These are phyloP conservation scores for Stenogyne calaminthoides DNA, from an alignment of 305 asterid genomes.

Conservation along the genomic window DNA sequence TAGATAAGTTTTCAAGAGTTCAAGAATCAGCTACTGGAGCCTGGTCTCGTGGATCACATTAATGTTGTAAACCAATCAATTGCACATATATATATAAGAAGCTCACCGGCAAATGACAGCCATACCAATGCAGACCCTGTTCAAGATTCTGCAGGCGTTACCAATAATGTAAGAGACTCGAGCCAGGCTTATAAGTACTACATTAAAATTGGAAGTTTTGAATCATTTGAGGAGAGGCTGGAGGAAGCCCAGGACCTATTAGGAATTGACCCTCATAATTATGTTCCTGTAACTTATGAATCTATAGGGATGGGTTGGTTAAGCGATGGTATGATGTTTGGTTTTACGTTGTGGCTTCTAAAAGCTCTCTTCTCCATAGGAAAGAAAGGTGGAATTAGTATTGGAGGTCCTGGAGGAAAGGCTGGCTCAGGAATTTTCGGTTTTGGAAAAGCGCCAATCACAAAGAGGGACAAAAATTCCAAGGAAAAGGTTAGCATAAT, in stretches of 20 bases:
- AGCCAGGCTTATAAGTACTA: constrained; percentile 35
- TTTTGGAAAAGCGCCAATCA: constrained; percentile 70
- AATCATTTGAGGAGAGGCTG: constrained; percentile 71
- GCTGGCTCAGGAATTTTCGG: constrained; percentile 66
- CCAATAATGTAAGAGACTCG: constrained; percentile 24
- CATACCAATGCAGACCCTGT: constrained; percentile 35
- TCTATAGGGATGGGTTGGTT: constrained; percentile 34
- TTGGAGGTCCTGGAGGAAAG: constrained; percentile 65
- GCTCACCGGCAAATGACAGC: constrained; percentile 37
- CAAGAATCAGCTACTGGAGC: constrained; percentile 68
- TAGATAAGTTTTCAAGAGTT: constrained; percentile 92
- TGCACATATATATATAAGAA: constrained; percentile 62
- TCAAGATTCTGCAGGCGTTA: constrained; percentile 38
- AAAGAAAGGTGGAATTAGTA: constrained; percentile 49
- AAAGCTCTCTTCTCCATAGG: constrained; percentile 42
- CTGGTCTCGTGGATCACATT: constrained; percentile 75
- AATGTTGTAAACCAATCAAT: constrained; percentile 52
- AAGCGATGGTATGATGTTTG: constrained; percentile 42
- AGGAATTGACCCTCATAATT: constrained; percentile 66
- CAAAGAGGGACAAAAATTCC: constrained; percentile 72
- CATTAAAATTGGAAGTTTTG: constrained; percentile 61
- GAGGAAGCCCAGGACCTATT: constrained; percentile 71
- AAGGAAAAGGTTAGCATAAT: constrained; percentile 64
- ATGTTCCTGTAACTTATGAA: constrained; percentile 60
- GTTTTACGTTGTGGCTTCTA: constrained; percentile 45